Conservation (phyloP, 2,329 filamentous ascomycete species). For the Claviceps spartinae region DNA sequence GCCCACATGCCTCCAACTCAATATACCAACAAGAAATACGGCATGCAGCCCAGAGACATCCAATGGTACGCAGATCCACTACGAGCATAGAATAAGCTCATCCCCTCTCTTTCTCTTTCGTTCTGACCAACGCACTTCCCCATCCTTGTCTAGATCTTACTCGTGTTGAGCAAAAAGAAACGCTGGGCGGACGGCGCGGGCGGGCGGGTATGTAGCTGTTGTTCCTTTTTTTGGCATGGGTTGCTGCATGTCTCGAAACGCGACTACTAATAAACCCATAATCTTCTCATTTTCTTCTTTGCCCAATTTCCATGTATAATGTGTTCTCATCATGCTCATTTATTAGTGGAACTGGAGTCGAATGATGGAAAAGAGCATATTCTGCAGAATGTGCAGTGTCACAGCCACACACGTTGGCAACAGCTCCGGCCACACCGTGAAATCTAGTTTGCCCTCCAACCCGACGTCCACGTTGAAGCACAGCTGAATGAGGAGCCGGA, state of each 20-base stretch:
- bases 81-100: not conserved
- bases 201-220: no score
- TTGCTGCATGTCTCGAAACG: not conserved
- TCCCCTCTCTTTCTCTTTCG: not conserved
- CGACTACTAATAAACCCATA: not conserved
- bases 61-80: not conserved
- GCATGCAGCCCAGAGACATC: not conserved
- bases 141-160: not conserved
- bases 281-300: not conserved
- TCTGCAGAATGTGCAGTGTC: constrained; percentile 55
- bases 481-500: constrained; percentile 42
- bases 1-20: not conserved
- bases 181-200: not conserved
- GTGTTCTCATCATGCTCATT: not conserved
- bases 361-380: constrained; percentile 59
- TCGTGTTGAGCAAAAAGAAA: not conserved
- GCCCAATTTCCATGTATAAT: not conserved
- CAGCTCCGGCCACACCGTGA: constrained; percentile 53
- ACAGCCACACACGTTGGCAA: constrained; percentile 52
- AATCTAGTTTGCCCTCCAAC: constrained; percentile 49
- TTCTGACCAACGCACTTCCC: not conserved
- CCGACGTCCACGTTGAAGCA: constrained; percentile 50
- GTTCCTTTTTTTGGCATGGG: no score
- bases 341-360: constrained; percentile 40
- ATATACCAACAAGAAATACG: not conserved